These are phyloP conservation scores for Arctium lappa DNA, from an alignment of 129 eudicot species.

Conservation along the genomic window DNA sequence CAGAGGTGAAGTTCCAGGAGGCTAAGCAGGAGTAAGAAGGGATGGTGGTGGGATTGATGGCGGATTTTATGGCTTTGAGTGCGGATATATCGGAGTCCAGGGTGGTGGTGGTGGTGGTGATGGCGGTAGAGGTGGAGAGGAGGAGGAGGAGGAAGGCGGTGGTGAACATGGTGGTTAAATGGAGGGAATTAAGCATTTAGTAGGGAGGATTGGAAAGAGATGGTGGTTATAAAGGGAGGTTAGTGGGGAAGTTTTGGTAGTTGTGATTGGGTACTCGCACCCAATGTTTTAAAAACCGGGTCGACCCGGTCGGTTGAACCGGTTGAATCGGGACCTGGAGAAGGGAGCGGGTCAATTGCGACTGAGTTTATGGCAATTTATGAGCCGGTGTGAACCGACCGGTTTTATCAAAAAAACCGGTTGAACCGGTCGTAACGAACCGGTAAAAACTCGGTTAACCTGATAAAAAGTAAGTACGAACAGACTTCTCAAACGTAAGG, in stretches of 20 bases:
- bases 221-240: slow-evolving; percentile 21
- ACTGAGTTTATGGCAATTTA: too few species aligned
- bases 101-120: slow-evolving; percentile 32
- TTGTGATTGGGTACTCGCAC: slow-evolving; percentile 5
- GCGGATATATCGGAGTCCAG: slow-evolving; percentile 50
- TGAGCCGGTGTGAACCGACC: too few species aligned
- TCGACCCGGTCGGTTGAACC: too few species aligned
- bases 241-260: slow-evolving; percentile 24
- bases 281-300: too few species aligned
- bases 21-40: slow-evolving; percentile 64
- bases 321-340: too few species aligned
- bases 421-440: too few species aligned
- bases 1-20: slow-evolving; percentile 69
- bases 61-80: slow-evolving; percentile 55
- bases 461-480: too few species aligned
- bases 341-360: too few species aligned
- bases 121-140: neutral
- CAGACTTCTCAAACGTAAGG: too few species aligned
- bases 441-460: too few species aligned
- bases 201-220: neutral
- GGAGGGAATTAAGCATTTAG: slow-evolving; percentile 23
- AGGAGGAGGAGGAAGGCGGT: slow-evolving; percentile 3
- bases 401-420: too few species aligned
- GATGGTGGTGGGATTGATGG: slow-evolving; percentile 52
- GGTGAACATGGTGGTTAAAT: slow-evolving; percentile 17